phyloP scores from a whole-genome alignment of 805 yeast genomes.

The Starmerella khaoyaiensis region DNA sequence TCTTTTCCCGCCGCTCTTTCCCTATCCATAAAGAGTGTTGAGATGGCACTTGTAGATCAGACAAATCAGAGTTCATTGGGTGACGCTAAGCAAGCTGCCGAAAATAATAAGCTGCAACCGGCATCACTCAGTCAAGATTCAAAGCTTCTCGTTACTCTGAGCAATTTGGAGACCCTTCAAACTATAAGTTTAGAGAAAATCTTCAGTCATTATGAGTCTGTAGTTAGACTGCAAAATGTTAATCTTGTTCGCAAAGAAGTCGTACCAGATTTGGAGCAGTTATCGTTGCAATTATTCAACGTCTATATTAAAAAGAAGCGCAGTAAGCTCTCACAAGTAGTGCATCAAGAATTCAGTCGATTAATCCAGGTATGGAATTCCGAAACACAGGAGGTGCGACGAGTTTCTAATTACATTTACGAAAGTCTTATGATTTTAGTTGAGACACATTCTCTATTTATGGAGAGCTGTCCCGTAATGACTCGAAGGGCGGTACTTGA shows the following conservation, averaged over 20 bases:
- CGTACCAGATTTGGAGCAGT: constrained; percentile 36
- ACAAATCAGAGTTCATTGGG: constrained; percentile 21
- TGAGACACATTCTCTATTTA: constrained; percentile 40
- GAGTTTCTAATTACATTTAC: constrained; percentile 33
- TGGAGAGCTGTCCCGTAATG: constrained; percentile 36
- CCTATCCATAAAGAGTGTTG: constrained; percentile 13
- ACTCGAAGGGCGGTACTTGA: constrained; percentile 36
- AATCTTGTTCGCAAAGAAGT: constrained; percentile 4
- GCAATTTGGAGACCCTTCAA: constrained; percentile 41
- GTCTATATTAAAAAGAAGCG: constrained; percentile 39
- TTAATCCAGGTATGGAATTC: constrained; percentile 38
- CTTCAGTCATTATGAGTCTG: constrained; percentile 11
- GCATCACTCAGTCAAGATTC: constrained; percentile 37
- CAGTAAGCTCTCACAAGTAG: constrained; percentile 39
- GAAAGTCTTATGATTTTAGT: constrained; percentile 39
- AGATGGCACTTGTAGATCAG: constrained; percentile 12
- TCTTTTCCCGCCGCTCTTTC: constrained; percentile 16
- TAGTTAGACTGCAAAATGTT: constrained; percentile 6
- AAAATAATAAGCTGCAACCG: constrained; percentile 28
- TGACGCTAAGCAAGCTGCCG: constrained; percentile 3
- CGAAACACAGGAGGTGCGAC: constrained; percentile 20
- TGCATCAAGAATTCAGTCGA: constrained; percentile 32
- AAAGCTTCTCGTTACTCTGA: constrained; percentile 39
- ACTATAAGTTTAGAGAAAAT: constrained; percentile 36
- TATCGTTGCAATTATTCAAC: constrained; percentile 34